phyloP scores from a whole-genome alignment of 2,329 filamentous ascomycete genomes.

The Alternaria conjuncta region DNA sequence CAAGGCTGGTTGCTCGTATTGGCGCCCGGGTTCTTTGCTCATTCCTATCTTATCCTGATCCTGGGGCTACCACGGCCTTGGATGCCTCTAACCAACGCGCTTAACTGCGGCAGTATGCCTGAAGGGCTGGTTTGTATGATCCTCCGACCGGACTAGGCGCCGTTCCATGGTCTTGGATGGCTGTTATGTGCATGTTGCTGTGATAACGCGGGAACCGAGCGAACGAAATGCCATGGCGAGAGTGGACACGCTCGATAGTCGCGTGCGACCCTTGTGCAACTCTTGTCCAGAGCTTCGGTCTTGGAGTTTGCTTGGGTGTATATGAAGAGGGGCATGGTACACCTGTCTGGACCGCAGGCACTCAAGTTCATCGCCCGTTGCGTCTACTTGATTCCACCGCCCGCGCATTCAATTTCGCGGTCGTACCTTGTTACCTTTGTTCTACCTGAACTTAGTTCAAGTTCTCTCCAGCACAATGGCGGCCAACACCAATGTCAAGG shows the following conservation, averaged over 20 bases:
- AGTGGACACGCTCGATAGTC: slow-evolving; percentile 11
- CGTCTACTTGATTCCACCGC: not conserved
- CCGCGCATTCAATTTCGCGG: not conserved
- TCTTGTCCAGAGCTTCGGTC: slow-evolving; percentile 12
- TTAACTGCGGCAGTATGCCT: slow-evolving; percentile 23
- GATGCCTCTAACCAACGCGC: slow-evolving; percentile 20
- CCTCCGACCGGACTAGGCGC: slow-evolving; percentile 21
- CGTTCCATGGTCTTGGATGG: slow-evolving; percentile 15
- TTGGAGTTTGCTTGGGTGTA: slow-evolving; percentile 15
- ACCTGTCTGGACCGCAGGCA: slow-evolving; percentile 8
- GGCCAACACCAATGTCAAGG: slow-evolving; percentile 29
- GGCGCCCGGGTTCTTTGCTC: slow-evolving; percentile 20
- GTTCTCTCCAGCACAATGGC: slow-evolving; percentile 25
- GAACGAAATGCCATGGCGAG: slow-evolving; percentile 5
- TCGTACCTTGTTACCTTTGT: not conserved
- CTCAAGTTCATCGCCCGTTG: slow-evolving; percentile 13
- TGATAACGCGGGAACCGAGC: slow-evolving; percentile 22
- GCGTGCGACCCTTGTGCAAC: slow-evolving; percentile 21
- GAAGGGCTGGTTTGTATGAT: slow-evolving; percentile 9
- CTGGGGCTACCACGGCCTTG: slow-evolving; percentile 28
- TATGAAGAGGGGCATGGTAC: slow-evolving; percentile 22
- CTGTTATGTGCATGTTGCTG: slow-evolving; percentile 1
- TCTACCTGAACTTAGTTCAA: not conserved
- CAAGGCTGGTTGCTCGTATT: slow-evolving; percentile 12
- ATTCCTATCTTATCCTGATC: slow-evolving; percentile 29